phyloP scores from a whole-genome alignment of 2,329 filamentous ascomycete species.

The Talaromyces rugulosus region DNA sequence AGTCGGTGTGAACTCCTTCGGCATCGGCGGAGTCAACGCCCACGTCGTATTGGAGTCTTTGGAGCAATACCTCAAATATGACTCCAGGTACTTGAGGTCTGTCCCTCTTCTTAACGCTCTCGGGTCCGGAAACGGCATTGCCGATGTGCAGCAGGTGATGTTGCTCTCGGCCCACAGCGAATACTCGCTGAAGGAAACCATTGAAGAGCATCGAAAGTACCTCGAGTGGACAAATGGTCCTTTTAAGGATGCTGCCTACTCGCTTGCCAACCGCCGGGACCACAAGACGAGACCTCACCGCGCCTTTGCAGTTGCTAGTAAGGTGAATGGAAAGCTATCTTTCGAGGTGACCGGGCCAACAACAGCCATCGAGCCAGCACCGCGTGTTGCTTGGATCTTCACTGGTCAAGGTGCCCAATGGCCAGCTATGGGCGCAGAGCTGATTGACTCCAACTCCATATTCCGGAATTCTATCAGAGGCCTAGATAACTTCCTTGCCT shows the following conservation, averaged over 20 bases:
- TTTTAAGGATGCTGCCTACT: slow-evolving; percentile 10
- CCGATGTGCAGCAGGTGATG: neutral
- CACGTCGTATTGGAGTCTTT: slow-evolving; percentile 22
- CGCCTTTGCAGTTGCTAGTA: neutral
- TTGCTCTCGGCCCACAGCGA: neutral
- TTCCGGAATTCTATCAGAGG: slow-evolving; percentile 17
- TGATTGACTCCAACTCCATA: slow-evolving; percentile 15
- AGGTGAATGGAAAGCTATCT: neutral
- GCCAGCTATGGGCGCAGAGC: slow-evolving; percentile 26
- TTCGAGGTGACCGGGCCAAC: neutral
- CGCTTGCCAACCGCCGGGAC: slow-evolving; percentile 5
- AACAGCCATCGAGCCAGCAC: slow-evolving; percentile 1
- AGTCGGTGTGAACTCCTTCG: slow-evolving; percentile 41
- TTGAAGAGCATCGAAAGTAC: slow-evolving; percentile 2
- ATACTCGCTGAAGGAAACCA: neutral
- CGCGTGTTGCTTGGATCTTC: slow-evolving; percentile 23
- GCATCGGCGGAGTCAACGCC: slow-evolving; percentile 45
- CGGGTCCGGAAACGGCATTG: neutral
- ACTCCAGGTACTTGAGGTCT: neutral
- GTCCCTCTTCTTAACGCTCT: neutral
- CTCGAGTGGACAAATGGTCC: neutral
- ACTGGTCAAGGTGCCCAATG: slow-evolving; percentile 37
- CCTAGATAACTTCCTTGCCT: slow-evolving; percentile 11
- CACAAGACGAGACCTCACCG: neutral
- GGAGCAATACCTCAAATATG: neutral